Conservation (phyloP, 2,329 filamentous ascomycete genomes). For the Botrytis aclada region DNA sequence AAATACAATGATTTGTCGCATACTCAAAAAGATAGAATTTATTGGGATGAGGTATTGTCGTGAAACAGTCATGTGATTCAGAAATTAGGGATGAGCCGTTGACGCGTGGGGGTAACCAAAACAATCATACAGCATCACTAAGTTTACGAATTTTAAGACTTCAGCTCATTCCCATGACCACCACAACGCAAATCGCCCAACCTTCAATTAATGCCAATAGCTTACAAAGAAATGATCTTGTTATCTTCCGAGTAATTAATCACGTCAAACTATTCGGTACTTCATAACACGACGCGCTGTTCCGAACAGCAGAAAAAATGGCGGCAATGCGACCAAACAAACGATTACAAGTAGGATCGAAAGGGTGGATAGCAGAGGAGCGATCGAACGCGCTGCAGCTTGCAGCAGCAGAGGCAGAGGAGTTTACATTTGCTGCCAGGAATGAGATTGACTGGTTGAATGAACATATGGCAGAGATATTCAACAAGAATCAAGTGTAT, state of each 20-base stretch:
- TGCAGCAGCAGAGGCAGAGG: constrained; percentile 78
- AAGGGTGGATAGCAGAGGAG: constrained; percentile 83
- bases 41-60: neutral
- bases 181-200: constrained; percentile 18
- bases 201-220: constrained; percentile 6
- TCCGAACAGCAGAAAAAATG: constrained; percentile 35
- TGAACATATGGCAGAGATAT: constrained; percentile 95
- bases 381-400: constrained; percentile 74
- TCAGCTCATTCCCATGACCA: constrained; percentile 22
- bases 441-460: constrained; percentile 98
- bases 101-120: constrained; percentile 20
- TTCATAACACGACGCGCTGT: constrained; percentile 33
- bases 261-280: constrained; percentile 14
- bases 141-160: constrained; percentile 18
- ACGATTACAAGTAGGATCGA: constrained; percentile 72
- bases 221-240: constrained; percentile 30
- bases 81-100: neutral
- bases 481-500: constrained; percentile 82
- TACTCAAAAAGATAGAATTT: neutral
- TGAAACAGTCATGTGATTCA: neutral
- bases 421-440: constrained; percentile 86
- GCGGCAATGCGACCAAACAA: constrained; percentile 40
- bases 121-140: constrained; percentile 26
- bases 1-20: neutral
- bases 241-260: constrained; percentile 20